These are phyloP conservation scores for Scheffersomyces stambukii DNA, from an alignment of 1,139 yeast species.

Conservation along the genomic window DNA sequence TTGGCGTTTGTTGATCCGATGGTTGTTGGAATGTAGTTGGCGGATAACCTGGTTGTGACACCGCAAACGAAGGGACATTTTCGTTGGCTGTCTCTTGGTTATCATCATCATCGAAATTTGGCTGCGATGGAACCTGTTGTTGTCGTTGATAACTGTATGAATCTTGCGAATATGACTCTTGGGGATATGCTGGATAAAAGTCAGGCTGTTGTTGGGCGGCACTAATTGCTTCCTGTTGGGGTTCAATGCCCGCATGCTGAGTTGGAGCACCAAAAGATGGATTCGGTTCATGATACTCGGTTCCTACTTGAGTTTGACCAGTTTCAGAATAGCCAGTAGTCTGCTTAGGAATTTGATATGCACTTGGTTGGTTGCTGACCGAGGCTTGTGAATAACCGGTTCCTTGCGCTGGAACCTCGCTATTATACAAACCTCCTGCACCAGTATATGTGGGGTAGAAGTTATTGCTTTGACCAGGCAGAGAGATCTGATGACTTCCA, in stretches of 20 bases:
- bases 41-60: no score
- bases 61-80: no score
- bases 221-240: no score
- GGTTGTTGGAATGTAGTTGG: constrained; percentile 5
- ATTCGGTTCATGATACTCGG: no score
- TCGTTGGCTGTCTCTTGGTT: constrained; percentile 1
- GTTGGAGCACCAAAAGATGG: no score
- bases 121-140: constrained; percentile 2
- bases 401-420: constrained; percentile 5
- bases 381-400: constrained; percentile 5
- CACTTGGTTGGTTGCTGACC: constrained; percentile 1
- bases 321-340: constrained; percentile 3
- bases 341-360: constrained; percentile 2
- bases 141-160: constrained; percentile 3
- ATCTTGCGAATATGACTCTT: constrained; percentile 6
- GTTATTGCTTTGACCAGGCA: no score
- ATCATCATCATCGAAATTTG: not conserved
- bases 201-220: constrained; percentile 3
- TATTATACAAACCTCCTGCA: no score
- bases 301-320: no score
- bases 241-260: no score
- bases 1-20: constrained; percentile 3
- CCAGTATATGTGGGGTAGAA: no score
- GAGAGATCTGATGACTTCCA: constrained; percentile 27
- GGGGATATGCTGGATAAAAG: constrained; percentile 10